These are phyloP conservation scores for Diaporthe humulicola DNA, from an alignment of 2,329 filamentous ascomycete genomes.

Conservation along the genomic window DNA sequence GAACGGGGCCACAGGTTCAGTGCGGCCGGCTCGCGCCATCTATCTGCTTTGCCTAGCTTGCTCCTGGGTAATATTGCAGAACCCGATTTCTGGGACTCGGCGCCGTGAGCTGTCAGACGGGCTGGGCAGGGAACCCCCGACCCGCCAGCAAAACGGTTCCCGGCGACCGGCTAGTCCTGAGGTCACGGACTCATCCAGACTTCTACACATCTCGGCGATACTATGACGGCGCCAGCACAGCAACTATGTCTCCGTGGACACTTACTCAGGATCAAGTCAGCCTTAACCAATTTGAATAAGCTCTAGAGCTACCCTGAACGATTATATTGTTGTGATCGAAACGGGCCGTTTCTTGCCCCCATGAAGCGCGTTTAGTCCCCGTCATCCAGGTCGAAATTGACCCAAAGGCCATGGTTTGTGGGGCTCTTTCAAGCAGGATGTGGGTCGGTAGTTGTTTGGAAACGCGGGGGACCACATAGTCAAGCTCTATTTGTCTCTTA, in stretches of 20 bases:
- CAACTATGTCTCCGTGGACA: not conserved
- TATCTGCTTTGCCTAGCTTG: not conserved
- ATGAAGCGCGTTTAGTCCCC: not conserved
- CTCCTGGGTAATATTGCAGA: not conserved
- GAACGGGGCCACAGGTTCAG: not conserved
- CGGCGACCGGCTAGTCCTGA: slow-evolving; percentile 1
- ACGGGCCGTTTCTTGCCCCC: slow-evolving; percentile 22
- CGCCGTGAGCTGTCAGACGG: slow-evolving; percentile 1
- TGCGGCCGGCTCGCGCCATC: not conserved
- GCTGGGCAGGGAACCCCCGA: slow-evolving; percentile 11
- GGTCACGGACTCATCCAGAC: not conserved
- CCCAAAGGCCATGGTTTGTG: not conserved
- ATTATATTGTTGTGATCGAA: slow-evolving; percentile 10
- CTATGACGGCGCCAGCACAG: not conserved
- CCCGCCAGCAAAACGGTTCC: not conserved
- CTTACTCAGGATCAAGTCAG: slow-evolving; percentile 12
- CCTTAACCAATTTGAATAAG: slow-evolving; percentile 20
- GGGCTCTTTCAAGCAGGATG: slow-evolving; percentile 3
- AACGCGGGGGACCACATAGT: not conserved
- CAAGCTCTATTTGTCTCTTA: not conserved
- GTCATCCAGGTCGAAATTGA: not conserved
- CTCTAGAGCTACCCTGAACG: not conserved
- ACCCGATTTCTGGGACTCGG: not conserved
- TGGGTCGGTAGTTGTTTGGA: not conserved
- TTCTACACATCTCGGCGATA: slow-evolving; percentile 6